Evolutionary conservation across 352 stramenopile genomes (phyloP).

Genomic region (Phytophthora podocarpi): DNA sequence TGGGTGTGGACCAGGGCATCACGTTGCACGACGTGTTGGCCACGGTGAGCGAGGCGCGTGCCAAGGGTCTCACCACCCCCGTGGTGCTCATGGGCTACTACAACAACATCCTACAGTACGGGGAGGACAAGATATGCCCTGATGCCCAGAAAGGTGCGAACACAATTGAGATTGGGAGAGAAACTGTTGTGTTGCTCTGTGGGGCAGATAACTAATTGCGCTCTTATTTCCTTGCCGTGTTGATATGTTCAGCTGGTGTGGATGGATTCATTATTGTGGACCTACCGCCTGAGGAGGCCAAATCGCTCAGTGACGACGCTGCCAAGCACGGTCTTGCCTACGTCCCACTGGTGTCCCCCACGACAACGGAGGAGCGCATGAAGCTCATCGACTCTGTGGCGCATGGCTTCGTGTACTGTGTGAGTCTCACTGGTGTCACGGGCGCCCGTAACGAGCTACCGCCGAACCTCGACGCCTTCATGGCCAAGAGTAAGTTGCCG

Average conservation of each 20-base stretch:
- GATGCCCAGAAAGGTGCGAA: conserved; percentile 71
- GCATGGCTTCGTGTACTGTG: conserved; percentile 88
- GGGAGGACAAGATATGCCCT: conserved; percentile 90
- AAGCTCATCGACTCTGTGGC: conserved; percentile 70
- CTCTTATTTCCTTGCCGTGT: conserved; percentile 2
- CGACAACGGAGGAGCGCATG: conserved; percentile 96
- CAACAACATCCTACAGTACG: conserved; percentile 98
- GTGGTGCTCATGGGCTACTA: conserved; percentile 99
- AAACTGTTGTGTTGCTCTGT: background rate
- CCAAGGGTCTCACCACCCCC: conserved; percentile 92
- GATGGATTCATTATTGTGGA: conserved; percentile 99
- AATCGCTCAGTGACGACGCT: conserved; percentile 90
- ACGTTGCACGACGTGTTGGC: conserved; percentile 93
- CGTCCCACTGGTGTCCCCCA: conserved; percentile 97
- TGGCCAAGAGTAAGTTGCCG: conserved; percentile 76
- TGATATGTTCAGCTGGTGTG: conserved; percentile 67
- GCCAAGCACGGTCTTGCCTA: conserved; percentile 93
- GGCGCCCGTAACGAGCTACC: conserved; percentile 92
- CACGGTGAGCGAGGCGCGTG: conserved; percentile 92
- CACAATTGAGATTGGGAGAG: conserved; percentile 3
- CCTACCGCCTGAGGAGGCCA: conserved; percentile 95
- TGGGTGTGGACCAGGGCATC: conserved; percentile 95
- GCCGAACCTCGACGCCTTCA: conserved; percentile 93
- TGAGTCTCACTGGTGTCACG: conserved; percentile 93
- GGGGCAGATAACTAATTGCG: background rate